Conservation (phyloP, 1,139 yeast species). For the Taphrina flavorubra region DNA sequence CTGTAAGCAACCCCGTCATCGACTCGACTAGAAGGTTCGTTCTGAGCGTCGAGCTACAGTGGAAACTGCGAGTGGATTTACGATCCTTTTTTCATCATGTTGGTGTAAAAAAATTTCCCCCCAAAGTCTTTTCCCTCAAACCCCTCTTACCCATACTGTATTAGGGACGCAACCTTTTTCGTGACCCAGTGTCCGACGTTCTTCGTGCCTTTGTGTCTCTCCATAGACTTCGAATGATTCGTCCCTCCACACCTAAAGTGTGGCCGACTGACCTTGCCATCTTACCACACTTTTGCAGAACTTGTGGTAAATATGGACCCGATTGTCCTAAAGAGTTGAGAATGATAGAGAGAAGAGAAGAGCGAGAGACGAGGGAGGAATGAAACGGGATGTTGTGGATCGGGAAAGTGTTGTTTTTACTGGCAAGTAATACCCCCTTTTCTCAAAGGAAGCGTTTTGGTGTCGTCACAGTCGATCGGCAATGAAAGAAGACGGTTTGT, state of each 20-base stretch:
- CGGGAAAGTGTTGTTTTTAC: conserved; percentile 40
- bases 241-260: too few relatives aligned
- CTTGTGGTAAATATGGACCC: too few relatives aligned
- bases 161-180: too few relatives aligned
- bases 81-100: conserved; percentile 38
- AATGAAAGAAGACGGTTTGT: conserved; percentile 39
- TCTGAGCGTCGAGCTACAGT: conserved; percentile 38
- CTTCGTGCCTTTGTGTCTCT: too few relatives aligned
- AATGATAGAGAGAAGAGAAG: not conserved
- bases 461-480: conserved; percentile 42
- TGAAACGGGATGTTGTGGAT: conserved; percentile 13
- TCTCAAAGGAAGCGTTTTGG: conserved; percentile 24
- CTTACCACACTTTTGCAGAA: too few relatives aligned
- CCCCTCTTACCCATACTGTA: not conserved
- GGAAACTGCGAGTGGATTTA: conserved; percentile 42
- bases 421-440: conserved; percentile 41
- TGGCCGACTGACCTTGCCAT: not conserved
- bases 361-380: conserved; percentile 7
- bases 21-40: conserved; percentile 41
- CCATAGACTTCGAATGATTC: too few relatives aligned
- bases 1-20: conserved; percentile 41
- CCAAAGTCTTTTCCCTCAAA: not conserved
- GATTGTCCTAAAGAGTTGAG: not conserved
- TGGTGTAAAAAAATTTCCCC: too few relatives aligned
- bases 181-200: too few relatives aligned